phyloP scores from a whole-genome alignment of 2,329 filamentous ascomycete genomes.

The Trichoderma aggressivum region DNA sequence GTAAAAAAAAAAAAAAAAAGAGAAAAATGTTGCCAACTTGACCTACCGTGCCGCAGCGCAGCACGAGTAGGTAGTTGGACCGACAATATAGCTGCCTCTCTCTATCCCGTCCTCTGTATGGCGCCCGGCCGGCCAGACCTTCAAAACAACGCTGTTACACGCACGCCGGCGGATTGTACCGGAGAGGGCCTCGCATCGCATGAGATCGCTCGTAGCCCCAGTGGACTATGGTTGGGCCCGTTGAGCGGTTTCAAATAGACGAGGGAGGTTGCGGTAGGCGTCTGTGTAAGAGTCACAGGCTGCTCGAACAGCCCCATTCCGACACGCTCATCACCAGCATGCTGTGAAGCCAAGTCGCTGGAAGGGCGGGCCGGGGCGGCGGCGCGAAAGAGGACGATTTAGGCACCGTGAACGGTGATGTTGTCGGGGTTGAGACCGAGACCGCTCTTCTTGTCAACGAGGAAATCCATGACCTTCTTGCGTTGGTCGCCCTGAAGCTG shows the following conservation, averaged over 20 bases:
- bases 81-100: slow-evolving; percentile 1
- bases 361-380: slow-evolving; percentile 41
- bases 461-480: slow-evolving; percentile 97
- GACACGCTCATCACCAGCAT: slow-evolving; percentile 32
- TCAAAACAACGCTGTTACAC: slow-evolving; percentile 20
- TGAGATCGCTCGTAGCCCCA: slow-evolving; percentile 19
- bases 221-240: neutral
- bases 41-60: neutral
- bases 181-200: slow-evolving; percentile 22
- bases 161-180: slow-evolving; percentile 1
- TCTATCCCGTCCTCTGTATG: slow-evolving; percentile 2
- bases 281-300: slow-evolving; percentile 27
- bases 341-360: slow-evolving; percentile 31
- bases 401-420: slow-evolving; percentile 76
- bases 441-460: slow-evolving; percentile 92
- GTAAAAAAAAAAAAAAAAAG: slow-evolving; percentile 21
- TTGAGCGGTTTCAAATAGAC: neutral
- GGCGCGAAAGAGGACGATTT: slow-evolving; percentile 38
- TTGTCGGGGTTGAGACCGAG: slow-evolving; percentile 92
- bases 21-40: neutral
- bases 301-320: slow-evolving; percentile 26
- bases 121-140: slow-evolving; percentile 24
- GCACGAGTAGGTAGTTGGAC: slow-evolving; percentile 1
- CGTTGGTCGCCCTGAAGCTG: slow-evolving; percentile 99
- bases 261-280: slow-evolving; percentile 6